Conservation (phyloP, 1,284 basidiomycete genomes). For the Anthracocystis walkeri region DNA sequence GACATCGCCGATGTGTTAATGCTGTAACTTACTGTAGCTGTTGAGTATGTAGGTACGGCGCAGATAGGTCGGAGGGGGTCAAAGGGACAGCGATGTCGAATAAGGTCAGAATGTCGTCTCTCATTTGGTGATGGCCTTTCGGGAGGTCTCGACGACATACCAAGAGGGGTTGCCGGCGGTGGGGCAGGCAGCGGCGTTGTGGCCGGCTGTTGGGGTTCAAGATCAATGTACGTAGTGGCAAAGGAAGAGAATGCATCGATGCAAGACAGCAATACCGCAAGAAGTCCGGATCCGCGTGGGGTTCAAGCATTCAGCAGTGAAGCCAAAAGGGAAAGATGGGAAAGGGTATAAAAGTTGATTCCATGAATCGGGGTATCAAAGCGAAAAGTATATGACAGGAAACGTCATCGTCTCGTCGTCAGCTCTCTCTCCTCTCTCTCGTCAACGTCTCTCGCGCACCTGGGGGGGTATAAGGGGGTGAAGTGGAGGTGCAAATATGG, state of each 20-base stretch:
- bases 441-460: slow-evolving; percentile 29
- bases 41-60: not conserved
- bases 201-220: slow-evolving; percentile 55
- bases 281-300: not conserved
- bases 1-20: not conserved
- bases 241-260: slow-evolving; percentile 3
- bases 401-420: slow-evolving; percentile 54
- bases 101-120: slow-evolving; percentile 2
- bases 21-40: slow-evolving; percentile 2
- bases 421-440: slow-evolving; percentile 49
- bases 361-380: slow-evolving; percentile 48
- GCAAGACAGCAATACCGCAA: not conserved
- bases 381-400: slow-evolving; percentile 46
- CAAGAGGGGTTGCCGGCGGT: slow-evolving; percentile 64
- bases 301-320: slow-evolving; percentile 16
- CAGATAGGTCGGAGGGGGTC: not conserved
- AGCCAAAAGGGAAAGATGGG: not conserved
- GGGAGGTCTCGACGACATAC: slow-evolving; percentile 28
- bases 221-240: not conserved
- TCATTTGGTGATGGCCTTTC: not conserved
- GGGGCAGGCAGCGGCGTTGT: slow-evolving; percentile 65
- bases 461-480: slow-evolving; percentile 6
- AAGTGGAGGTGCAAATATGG: not conserved
- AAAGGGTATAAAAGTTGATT: slow-evolving; percentile 26
- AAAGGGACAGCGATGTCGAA: not conserved